Percentiles rank a stretch among this genome's conserved stretches.
These are phyloP conservation scores for Ramaria rubella DNA, from an alignment of 768 basidiomycete genomes.

Conservation along the genomic window DNA sequence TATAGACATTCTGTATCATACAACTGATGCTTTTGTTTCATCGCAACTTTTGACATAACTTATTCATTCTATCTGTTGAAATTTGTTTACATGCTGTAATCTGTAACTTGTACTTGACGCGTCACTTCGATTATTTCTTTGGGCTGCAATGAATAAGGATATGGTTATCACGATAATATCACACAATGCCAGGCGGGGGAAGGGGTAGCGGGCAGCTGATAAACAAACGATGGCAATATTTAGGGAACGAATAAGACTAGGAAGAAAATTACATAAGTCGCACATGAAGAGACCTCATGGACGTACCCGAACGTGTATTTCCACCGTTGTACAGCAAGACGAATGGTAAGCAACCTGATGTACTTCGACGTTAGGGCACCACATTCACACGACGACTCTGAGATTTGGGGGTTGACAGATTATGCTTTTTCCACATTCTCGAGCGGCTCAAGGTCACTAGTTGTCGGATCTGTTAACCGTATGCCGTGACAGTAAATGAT, in stretches of 20 bases:
- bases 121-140: too few relatives aligned
- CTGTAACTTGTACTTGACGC: too few relatives aligned
- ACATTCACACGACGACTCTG: slow-evolving; percentile 19
- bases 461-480: background rate
- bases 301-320: slow-evolving; percentile 37
- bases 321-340: slow-evolving; percentile 51
- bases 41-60: background rate
- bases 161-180: too few relatives aligned
- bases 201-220: too few relatives aligned
- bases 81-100: too few relatives aligned
- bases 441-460: slow-evolving; percentile 77
- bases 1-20: background rate
- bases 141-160: too few relatives aligned
- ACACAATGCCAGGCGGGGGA: too few relatives aligned
- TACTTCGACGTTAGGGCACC: background rate
- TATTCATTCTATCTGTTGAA: too few relatives aligned
- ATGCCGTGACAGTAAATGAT: background rate
- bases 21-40: background rate
- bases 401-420: slow-evolving; percentile 53
- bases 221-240: too few relatives aligned
- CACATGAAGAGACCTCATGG: background rate
- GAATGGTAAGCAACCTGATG: slow-evolving; percentile 14
- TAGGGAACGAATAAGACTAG: too few relatives aligned
- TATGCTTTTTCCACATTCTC: slow-evolving; percentile 87
- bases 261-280: background rate